These are phyloP conservation scores for Apiotrichum gracile DNA, from an alignment of 1,284 basidiomycete genomes.

Conservation along the genomic window DNA sequence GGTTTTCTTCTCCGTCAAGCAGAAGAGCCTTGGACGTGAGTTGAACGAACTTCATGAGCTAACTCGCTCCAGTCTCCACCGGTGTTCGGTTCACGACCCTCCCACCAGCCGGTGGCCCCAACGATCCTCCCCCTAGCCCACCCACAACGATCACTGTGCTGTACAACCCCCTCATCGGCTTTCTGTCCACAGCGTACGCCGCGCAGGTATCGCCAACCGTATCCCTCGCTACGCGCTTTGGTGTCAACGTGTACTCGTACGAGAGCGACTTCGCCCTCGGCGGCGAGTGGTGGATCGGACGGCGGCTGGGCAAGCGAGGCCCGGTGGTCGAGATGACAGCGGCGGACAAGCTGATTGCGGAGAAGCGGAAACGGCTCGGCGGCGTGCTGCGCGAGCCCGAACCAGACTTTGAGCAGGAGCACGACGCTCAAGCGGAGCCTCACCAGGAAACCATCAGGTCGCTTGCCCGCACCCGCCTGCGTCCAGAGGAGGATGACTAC, in stretches of 20 bases:
- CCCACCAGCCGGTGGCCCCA: constrained; percentile 37
- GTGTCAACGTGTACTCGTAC: constrained; percentile 95
- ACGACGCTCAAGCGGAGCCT: neutral
- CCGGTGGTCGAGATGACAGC: constrained; percentile 11
- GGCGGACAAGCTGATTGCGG: constrained; percentile 5
- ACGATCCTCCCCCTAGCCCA: constrained; percentile 56
- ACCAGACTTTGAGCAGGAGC: neutral
- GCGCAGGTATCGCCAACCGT: constrained; percentile 80
- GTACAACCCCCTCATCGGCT: constrained; percentile 95
- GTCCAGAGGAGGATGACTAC: neutral
- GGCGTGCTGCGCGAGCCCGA: constrained; percentile 10
- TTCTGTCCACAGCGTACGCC: constrained; percentile 84
- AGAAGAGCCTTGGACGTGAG: constrained; percentile 84
- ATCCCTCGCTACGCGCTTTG: constrained; percentile 83
- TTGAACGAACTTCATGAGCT: constrained; percentile 14
- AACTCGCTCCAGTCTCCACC: constrained; percentile 69
- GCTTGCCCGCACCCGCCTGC: neutral
- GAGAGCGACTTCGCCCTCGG: constrained; percentile 93
- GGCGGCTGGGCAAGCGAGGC: constrained; percentile 15
- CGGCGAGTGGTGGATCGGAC: constrained; percentile 86
- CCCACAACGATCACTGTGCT: constrained; percentile 91
- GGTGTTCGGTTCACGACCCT: constrained; percentile 74
- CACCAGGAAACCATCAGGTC: neutral
- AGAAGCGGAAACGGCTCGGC: constrained; percentile 8
- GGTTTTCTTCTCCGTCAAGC: constrained; percentile 81